A percentile compares a stretch with the other conserved stretches of the same genome.
These are phyloP conservation scores for Eimeria sp. DNA, from an alignment of 169 alveolate species.

Conservation along the genomic window DNA sequence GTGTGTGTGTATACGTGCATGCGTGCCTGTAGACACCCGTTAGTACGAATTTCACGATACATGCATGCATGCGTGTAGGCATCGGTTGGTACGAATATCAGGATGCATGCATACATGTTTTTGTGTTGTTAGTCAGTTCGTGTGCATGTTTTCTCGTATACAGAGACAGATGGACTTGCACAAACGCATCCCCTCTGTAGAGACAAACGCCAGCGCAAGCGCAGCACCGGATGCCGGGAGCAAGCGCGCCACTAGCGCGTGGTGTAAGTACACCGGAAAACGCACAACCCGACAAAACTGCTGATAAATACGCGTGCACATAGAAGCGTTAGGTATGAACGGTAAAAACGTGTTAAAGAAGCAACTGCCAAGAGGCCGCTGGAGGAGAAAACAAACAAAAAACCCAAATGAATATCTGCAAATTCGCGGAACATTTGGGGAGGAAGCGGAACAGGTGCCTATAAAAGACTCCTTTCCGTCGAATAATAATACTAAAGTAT, in stretches of 20 bases:
- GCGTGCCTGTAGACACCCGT: neutral
- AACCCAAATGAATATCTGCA: neutral
- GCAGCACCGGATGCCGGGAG: neutral
- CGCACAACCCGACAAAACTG: neutral
- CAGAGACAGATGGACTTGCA: neutral
- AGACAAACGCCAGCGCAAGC: neutral
- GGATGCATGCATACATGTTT: neutral
- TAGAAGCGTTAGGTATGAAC: neutral
- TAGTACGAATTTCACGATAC: neutral
- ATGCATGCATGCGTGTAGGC: slow-evolving; percentile 3
- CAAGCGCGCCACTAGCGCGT: slow-evolving; percentile 10
- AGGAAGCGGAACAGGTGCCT: neutral
- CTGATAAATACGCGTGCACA: neutral
- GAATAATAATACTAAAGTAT: neutral
- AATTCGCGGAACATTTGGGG: slow-evolving; percentile 15
- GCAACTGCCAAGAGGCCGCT: slow-evolving; percentile 42
- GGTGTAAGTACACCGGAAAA: slow-evolving; percentile 40
- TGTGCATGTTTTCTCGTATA: neutral
- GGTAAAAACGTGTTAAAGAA: neutral
- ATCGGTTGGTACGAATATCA: neutral
- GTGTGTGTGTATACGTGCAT: neutral
- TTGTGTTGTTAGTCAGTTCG: neutral
- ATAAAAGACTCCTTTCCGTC: neutral
- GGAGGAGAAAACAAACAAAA: slow-evolving; percentile 10
- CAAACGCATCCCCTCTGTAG: slow-evolving; percentile 18